Base-by-base conservation (phyloP, 2,329 filamentous ascomycete species). In the Aureobasidium sp. region DNA sequence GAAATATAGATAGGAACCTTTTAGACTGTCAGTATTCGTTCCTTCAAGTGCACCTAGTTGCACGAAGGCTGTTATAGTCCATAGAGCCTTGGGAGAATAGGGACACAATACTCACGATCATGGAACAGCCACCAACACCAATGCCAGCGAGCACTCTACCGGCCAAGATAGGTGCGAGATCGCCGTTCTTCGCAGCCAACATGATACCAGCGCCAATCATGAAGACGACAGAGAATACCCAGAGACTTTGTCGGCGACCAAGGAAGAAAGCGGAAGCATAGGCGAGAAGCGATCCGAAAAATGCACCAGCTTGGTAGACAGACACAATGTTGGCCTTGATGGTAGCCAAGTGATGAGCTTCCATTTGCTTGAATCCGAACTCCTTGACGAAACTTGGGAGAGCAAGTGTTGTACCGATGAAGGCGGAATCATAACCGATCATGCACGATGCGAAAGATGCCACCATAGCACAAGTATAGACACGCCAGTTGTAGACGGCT, bases 241-340 rank as follows among this genome's bases (percentile, higher is more conserved):
- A 80, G 3, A 95, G 82, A 27, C 88, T 90, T 74, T 84, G 86
- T 72, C 87, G 88, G 27, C 92, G 87, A 33, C 92, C 92, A 68
- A 91, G 80, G 75, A 86, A 92, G 80, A 91, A 89, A 36, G 87
- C 89, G 40, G 88, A 85, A 11, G 82, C 84, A 71, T 92, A 94
- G 65, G 89, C 91, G 67, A 87, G 85, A 47, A 94, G 80, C n/a
- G 90, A 88, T 59, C 93, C 93, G 71, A 95, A 95, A 81, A 96
- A 95, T 67, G 92, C 92, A 67, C 93, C 93, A 13, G 93, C 93
- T 78, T 95, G 93, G 80, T 93, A 95, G 63, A 91, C 87, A 31
- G 91, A 94, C 60, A 94, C 92, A 68, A 95, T 94, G 76, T 95
- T 95, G 72, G 90, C 83, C 73, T 89, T 90, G 55, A 92, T 81